Evolutionary conservation across 2,329 filamentous ascomycete species (phyloP).

Genomic region (Sarocladium brachiariae): DNA sequence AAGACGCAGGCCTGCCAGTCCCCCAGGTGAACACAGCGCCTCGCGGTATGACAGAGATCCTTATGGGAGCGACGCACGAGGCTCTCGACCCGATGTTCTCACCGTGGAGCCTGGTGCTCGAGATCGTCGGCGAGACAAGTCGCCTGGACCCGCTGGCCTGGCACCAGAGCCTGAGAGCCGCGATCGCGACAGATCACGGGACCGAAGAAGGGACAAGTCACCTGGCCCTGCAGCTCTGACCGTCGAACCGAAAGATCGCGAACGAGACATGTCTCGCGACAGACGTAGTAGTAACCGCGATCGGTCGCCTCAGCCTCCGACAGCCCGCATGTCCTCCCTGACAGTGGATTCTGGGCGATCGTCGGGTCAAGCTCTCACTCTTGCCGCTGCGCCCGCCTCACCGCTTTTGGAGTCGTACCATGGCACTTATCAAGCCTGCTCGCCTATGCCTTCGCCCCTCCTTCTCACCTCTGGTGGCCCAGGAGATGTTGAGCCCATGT

Average conservation of each 20-base stretch:
- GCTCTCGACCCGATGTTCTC: slow-evolving; percentile 32
- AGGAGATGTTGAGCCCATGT: slow-evolving; percentile 46
- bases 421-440: slow-evolving; percentile 89
- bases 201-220: slow-evolving; percentile 24
- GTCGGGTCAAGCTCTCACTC: slow-evolving; percentile 28
- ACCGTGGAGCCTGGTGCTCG: slow-evolving; percentile 29
- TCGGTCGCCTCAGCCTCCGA: slow-evolving; percentile 41
- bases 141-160: slow-evolving; percentile 16
- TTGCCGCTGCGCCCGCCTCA: slow-evolving; percentile 62
- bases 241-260: slow-evolving; percentile 19
- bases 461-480: slow-evolving; percentile 42
- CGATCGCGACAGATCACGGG: slow-evolving; percentile 27
- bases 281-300: slow-evolving; percentile 31
- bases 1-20: slow-evolving; percentile 11
- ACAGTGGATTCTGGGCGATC: slow-evolving; percentile 39
- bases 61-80: slow-evolving; percentile 28
- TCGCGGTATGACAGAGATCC: slow-evolving; percentile 17
- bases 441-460: slow-evolving; percentile 85
- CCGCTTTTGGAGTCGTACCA: slow-evolving; percentile 88
- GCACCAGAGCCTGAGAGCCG: slow-evolving; percentile 17
- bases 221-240: slow-evolving; percentile 17
- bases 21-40: slow-evolving; percentile 16
- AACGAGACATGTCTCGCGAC: slow-evolving; percentile 20
- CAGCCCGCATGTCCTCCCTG: slow-evolving; percentile 44
- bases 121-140: slow-evolving; percentile 25